These are phyloP conservation scores for Hortaea sp. DNA, from an alignment of 2,329 filamentous ascomycete genomes.

Conservation along the genomic window DNA sequence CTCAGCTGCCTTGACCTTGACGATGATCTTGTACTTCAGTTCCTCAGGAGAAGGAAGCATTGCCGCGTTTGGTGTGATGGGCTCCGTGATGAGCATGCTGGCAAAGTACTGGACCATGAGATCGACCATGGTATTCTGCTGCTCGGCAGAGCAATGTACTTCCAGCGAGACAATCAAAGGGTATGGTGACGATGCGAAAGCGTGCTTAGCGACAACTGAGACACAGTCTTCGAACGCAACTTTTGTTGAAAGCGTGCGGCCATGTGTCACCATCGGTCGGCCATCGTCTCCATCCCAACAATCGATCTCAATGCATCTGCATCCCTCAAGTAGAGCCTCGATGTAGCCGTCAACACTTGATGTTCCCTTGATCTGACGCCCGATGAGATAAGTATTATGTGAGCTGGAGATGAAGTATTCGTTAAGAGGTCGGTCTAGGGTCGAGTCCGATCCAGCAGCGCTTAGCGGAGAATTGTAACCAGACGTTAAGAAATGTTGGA, in stretches of 20 bases:
- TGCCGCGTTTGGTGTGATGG: constrained; percentile 57
- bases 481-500: constrained; percentile 69
- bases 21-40: constrained; percentile 69
- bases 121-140: constrained; percentile 80
- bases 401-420: constrained; percentile 98
- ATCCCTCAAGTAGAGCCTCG: constrained; percentile 73
- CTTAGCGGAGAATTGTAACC: constrained; percentile 24
- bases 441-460: constrained; percentile 16
- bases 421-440: constrained; percentile 75
- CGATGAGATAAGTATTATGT: constrained; percentile 93
- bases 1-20: constrained; percentile 83
- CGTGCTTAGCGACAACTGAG: constrained; percentile 86
- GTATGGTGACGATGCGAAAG: constrained; percentile 77
- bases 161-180: constrained; percentile 92
- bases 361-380: constrained; percentile 77
- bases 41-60: constrained; percentile 77
- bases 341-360: constrained; percentile 96
- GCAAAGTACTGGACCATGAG: constrained; percentile 82
- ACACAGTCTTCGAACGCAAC: constrained; percentile 89
- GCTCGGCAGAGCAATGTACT: constrained; percentile 76
- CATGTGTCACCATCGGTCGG: constrained; percentile 82
- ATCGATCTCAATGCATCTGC: constrained; percentile 92
- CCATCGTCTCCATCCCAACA: constrained; percentile 93
- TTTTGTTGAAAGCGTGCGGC: constrained; percentile 75
- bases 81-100: constrained; percentile 65